Percentiles rank a stretch among this genome's conserved stretches.
These are phyloP conservation scores for Melanomma pulvis-pyrius DNA, from an alignment of 495 filamentous ascomycete species.

Conservation along the genomic window DNA sequence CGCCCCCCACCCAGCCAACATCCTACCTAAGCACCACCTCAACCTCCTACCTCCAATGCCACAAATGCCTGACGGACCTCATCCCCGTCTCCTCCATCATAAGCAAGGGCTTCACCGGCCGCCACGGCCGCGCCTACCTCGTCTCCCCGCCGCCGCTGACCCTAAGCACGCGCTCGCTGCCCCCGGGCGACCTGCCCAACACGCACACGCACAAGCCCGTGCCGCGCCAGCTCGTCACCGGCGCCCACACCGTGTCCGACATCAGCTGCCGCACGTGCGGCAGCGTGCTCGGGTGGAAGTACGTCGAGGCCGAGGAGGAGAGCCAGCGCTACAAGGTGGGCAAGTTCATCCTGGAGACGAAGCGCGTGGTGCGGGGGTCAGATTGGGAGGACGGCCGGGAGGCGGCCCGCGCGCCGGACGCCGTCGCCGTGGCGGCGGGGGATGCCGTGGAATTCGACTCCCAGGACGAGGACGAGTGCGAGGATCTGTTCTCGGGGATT, in stretches of 20 bases:
- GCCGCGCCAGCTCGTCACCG: slow-evolving; percentile 76
- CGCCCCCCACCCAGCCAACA: slow-evolving; percentile 28
- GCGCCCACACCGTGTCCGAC: slow-evolving; percentile 53
- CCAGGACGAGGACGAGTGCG: slow-evolving; percentile 92
- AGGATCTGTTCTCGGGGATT: slow-evolving; percentile 85
- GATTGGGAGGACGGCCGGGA: slow-evolving; percentile 70
- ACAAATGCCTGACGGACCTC: slow-evolving; percentile 72
- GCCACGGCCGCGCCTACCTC: slow-evolving; percentile 91
- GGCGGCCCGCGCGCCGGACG: neutral
- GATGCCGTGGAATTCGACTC: slow-evolving; percentile 74
- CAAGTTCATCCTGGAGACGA: slow-evolving; percentile 93
- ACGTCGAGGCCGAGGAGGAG: slow-evolving; percentile 79
- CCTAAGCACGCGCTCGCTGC: slow-evolving; percentile 23
- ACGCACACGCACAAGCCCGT: slow-evolving; percentile 65
- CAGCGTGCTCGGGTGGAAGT: slow-evolving; percentile 87
- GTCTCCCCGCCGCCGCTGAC: slow-evolving; percentile 58
- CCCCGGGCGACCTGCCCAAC: slow-evolving; percentile 52
- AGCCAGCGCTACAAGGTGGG: slow-evolving; percentile 90
- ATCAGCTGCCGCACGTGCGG: slow-evolving; percentile 63
- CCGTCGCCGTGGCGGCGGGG: slow-evolving; percentile 67
- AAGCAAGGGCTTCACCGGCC: slow-evolving; percentile 88
- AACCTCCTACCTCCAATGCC: slow-evolving; percentile 70
- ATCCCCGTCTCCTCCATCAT: slow-evolving; percentile 79
- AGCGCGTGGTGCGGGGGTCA: slow-evolving; percentile 65
- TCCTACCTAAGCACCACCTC: slow-evolving; percentile 53